A percentile compares a stretch with the other conserved stretches of the same genome.
Evolutionary conservation across 495 filamentous ascomycete species (phyloP).

Genomic region (Xanthoparmelia taractica): DNA sequence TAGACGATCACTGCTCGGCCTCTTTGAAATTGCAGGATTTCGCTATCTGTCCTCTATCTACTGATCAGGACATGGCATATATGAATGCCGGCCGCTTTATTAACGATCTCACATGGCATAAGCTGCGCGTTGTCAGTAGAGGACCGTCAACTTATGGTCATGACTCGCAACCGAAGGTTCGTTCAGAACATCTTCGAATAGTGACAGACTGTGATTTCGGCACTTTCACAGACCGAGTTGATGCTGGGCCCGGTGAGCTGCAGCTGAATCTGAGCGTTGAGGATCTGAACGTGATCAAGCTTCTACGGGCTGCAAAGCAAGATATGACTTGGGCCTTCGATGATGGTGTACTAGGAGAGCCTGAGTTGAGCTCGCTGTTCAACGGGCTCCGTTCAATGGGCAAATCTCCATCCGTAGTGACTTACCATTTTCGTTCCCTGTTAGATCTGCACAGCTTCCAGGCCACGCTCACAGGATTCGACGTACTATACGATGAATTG

Average conservation of each 20-base stretch:
- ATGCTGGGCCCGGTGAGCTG: conserved; percentile 67
- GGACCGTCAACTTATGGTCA: conserved; percentile 34
- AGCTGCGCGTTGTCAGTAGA: conserved; percentile 36
- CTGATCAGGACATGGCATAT: neutral
- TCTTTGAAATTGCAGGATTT: conserved; percentile 7
- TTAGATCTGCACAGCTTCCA: conserved; percentile 69
- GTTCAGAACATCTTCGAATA: conserved; percentile 63
- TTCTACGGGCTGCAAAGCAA: conserved; percentile 56
- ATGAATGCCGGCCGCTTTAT: neutral
- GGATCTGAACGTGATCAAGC: conserved; percentile 50
- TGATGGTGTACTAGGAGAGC: conserved; percentile 52
- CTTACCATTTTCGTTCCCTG: conserved; percentile 45
- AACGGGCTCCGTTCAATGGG: conserved; percentile 43
- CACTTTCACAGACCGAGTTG: conserved; percentile 65
- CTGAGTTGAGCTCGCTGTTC: conserved; percentile 46
- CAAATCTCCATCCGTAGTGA: conserved; percentile 41
- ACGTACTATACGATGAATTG: conserved; percentile 64
- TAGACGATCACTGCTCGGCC: conserved; percentile 4
- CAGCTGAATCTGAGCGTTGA: conserved; percentile 53
- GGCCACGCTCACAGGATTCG: conserved; percentile 66
- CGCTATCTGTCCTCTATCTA: neutral
- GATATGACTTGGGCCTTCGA: conserved; percentile 62
- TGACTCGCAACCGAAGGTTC: conserved; percentile 48
- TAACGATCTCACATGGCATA: conserved; percentile 13
- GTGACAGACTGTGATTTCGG: conserved; percentile 58